A percentile compares a stretch with the other conserved stretches of the same genome.
Conservation (phyloP, 2,329 filamentous ascomycete species). For the Exophiala aquamarina region DNA sequence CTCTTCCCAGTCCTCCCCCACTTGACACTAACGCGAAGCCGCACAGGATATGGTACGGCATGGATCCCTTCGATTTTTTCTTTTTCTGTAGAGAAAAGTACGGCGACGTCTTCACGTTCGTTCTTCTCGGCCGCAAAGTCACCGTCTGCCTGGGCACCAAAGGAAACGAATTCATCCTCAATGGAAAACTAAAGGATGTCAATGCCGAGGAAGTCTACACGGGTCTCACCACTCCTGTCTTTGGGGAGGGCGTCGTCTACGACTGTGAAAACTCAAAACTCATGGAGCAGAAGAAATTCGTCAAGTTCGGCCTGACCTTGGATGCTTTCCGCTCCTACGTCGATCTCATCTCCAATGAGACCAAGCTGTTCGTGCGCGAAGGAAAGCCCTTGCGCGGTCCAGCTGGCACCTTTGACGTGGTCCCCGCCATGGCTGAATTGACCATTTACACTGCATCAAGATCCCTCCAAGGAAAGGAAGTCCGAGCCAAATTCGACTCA, state of each 20-base stretch:
- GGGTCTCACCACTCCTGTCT: constrained; percentile 69
- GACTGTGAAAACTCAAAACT: constrained; percentile 89
- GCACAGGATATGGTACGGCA: constrained; percentile 41
- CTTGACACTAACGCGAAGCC: background rate
- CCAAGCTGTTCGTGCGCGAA: constrained; percentile 59
- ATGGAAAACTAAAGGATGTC: constrained; percentile 86
- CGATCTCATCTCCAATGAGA: constrained; percentile 72
- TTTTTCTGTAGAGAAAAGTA: constrained; percentile 71
- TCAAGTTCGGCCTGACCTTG: constrained; percentile 64
- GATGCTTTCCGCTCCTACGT: constrained; percentile 69
- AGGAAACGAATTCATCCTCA: constrained; percentile 91
- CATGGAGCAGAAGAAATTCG: constrained; percentile 91
- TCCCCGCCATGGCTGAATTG: constrained; percentile 69
- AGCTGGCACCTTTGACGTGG: constrained; percentile 62
- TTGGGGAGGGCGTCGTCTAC: constrained; percentile 70
- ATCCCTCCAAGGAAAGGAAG: constrained; percentile 73
- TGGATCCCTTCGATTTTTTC: constrained; percentile 78
- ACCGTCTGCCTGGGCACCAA: constrained; percentile 79
- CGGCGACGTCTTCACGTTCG: constrained; percentile 87
- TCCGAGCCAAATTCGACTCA: constrained; percentile 69
- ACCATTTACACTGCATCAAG: constrained; percentile 80
- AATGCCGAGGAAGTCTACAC: constrained; percentile 89
- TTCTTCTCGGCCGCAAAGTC: constrained; percentile 83
- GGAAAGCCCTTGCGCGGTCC: constrained; percentile 58
- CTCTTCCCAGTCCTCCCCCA: background rate